Evolutionary conservation across 1,139 yeast species (phyloP), one percentile per base, ranked within the genome.

Genomic region (Ogataea hybrid): DNA sequence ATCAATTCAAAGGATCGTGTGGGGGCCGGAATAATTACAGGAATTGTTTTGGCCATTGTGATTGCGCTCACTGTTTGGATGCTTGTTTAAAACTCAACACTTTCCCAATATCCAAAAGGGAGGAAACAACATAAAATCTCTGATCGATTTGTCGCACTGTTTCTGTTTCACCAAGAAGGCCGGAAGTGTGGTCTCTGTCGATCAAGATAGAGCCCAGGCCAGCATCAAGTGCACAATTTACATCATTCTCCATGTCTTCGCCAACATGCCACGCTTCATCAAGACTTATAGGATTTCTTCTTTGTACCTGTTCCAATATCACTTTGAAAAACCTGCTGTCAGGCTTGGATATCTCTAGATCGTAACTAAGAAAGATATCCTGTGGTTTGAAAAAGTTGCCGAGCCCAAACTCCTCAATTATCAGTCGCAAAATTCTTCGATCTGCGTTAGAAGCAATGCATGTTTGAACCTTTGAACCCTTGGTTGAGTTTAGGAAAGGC

Each of bases 21-120:
- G 2, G 97, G 96, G 47, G 97, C 97, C 0, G 94, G 94, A 42
- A 73, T 89, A 37, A 73, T 88, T 44, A 89, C 97, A 2, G 89
- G 89, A 3, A 62, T 88, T 22, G 76, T 87, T 32, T 79, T 88
- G 43, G 73, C 78, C 5, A 69, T 82, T 2, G 64, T 88, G 44
- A 65, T 84, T 28, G 88, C 79, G 4, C 67, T 84, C 35, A 77
- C 82, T 30, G 72, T 79, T 28, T 90, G 97, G 97, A 71, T 88
- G 62, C 64, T 86, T 32, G 51, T 79, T 41, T 79, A 32, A 46
- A 35, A 3, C 31, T 25, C 28, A 52, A 44, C 23, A 53, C 15
- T 14, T 32, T 16, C 9, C 22, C 10, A 4, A 52, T 32, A 16
- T 38, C 43, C 8, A 17, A 5, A 29, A 53, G 30, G 17, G 50